These are phyloP conservation scores for Daldinia eschscholtzii DNA, from an alignment of 2,329 filamentous ascomycete genomes.

Conservation along the genomic window DNA sequence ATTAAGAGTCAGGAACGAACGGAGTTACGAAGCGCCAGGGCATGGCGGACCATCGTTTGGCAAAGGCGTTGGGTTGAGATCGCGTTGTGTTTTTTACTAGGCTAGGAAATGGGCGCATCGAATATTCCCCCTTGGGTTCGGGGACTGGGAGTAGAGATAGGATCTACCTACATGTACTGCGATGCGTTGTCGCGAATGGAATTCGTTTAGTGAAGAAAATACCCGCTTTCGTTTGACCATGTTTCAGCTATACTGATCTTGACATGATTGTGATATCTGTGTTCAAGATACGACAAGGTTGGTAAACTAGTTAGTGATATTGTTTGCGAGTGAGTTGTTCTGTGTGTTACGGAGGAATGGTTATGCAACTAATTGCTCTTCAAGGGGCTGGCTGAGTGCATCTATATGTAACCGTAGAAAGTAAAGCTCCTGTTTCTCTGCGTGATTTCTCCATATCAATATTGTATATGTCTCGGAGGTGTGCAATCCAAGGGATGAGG, in stretches of 20 bases:
- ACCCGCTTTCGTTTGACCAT: conserved; percentile 1
- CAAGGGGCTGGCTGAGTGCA: neutral
- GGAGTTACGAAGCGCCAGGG: conserved; percentile 20
- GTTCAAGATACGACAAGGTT: neutral
- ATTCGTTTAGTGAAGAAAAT: neutral
- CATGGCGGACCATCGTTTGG: conserved; percentile 22
- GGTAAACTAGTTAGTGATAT: neutral
- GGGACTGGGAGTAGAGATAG: conserved; percentile 5
- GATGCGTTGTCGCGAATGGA: conserved; percentile 9
- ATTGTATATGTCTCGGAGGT: conserved; percentile 2
- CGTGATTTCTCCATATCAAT: neutral
- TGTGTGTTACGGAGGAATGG: neutral
- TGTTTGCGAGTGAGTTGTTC: neutral
- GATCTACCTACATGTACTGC: conserved; percentile 4
- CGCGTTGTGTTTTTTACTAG: conserved; percentile 15
- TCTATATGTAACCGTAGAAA: conserved; percentile 8
- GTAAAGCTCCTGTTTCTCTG: neutral
- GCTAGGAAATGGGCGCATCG: neutral
- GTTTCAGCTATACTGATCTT: neutral
- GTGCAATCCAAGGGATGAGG: neutral
- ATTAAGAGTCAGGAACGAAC: conserved; percentile 7
- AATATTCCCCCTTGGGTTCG: neutral
- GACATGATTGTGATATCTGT: neutral
- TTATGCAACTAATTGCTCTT: neutral
- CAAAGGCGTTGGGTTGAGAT: conserved; percentile 30